phyloP scores from a whole-genome alignment of 1,284 basidiomycete species.

The Tilletia caries region DNA sequence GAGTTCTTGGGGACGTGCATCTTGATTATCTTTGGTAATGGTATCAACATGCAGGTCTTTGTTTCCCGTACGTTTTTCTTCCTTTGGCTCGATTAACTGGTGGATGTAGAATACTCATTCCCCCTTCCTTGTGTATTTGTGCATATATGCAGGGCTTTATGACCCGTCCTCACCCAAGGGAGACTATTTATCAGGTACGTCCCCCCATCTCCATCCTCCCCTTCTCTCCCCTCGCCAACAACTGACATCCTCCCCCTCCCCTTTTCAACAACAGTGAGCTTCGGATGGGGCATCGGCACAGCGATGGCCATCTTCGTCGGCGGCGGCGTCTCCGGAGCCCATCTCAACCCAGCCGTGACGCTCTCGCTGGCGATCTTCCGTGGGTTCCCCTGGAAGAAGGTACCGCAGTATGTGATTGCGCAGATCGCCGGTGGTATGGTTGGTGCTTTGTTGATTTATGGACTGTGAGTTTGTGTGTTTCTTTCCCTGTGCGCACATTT shows the following conservation, averaged over 20 bases:
- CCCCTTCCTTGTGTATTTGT: neutral
- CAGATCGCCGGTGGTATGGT: neutral
- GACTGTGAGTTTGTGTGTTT: neutral
- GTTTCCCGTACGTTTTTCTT: neutral
- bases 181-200: constrained; percentile 3
- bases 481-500: neutral
- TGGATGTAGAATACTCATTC: neutral
- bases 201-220: neutral
- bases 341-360: constrained; percentile 54
- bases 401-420: neutral
- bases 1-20: constrained; percentile 22
- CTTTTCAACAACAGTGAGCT: neutral
- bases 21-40: constrained; percentile 22
- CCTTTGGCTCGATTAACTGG: neutral
- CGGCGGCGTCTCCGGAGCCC: neutral
- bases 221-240: neutral
- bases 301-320: neutral
- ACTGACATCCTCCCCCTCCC: neutral
- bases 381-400: constrained; percentile 65
- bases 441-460: constrained; percentile 7
- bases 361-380: constrained; percentile 66
- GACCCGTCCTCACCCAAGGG: neutral
- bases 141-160: neutral
- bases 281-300: constrained; percentile 3
- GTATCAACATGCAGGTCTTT: constrained; percentile 8